phyloP scores from a whole-genome alignment of 2,329 filamentous ascomycete species.

The Sclerotinia glacialis region DNA sequence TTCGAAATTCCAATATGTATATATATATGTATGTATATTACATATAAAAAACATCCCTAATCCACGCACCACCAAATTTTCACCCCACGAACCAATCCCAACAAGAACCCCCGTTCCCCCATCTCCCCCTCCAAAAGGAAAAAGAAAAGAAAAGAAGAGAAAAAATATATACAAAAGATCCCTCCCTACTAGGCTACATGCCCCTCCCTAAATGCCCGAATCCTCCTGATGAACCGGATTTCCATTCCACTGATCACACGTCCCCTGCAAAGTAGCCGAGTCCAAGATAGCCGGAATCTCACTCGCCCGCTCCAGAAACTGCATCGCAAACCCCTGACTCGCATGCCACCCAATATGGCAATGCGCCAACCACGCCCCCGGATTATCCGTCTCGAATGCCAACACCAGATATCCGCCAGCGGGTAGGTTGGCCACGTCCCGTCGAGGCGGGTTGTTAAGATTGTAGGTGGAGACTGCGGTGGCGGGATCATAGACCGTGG shows the following conservation, averaged over 20 bases:
- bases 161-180: background rate
- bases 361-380: conserved; percentile 30
- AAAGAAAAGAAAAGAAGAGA: too few species aligned
- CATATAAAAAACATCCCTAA: too few species aligned
- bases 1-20: too few species aligned
- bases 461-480: conserved; percentile 31
- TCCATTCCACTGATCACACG: conserved; percentile 24
- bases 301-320: conserved; percentile 45
- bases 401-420: conserved; percentile 27
- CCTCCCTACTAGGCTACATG: background rate
- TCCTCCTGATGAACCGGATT: conserved; percentile 22
- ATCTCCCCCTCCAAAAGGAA: too few species aligned
- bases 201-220: conserved; percentile 22
- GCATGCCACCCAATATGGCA: conserved; percentile 48
- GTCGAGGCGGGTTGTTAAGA: conserved; percentile 48
- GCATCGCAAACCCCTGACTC: conserved; percentile 48
- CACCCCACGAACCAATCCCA: too few species aligned
- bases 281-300: conserved; percentile 29
- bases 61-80: too few species aligned
- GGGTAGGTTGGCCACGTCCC: conserved; percentile 49
- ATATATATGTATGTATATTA: too few species aligned
- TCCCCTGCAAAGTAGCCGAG: background rate
- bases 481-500: conserved; percentile 39
- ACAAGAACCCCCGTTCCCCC: too few species aligned
- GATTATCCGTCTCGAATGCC: conserved; percentile 30